phyloP scores from a whole-genome alignment of 108 stramenopile genomes.

The Fragilaria crotonensis region DNA sequence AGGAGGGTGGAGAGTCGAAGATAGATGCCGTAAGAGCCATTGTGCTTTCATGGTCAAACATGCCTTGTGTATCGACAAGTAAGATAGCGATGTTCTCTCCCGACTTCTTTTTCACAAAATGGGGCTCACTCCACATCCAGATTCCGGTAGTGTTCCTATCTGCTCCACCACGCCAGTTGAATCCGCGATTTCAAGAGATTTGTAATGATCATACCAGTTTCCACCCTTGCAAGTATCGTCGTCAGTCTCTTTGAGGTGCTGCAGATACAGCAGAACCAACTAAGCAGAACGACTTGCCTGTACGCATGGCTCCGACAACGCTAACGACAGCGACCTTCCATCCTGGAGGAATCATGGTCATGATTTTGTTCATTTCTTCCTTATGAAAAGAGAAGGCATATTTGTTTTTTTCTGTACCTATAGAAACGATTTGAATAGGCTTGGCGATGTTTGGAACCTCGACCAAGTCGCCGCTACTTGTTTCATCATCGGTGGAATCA shows the following conservation, averaged over 20 bases:
- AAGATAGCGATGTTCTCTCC: slow-evolving; percentile 80
- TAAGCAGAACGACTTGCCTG: slow-evolving; percentile 93
- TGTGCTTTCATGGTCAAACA: slow-evolving; percentile 99
- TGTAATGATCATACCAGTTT: slow-evolving; percentile 60
- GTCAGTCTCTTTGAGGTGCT: slow-evolving; percentile 11
- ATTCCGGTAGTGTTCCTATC: slow-evolving; percentile 97
- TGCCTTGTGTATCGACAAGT: slow-evolving; percentile 98
- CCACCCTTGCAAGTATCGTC: slow-evolving; percentile 16
- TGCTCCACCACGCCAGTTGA: slow-evolving; percentile 92
- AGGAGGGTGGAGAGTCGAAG: slow-evolving; percentile 91
- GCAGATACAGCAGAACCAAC: slow-evolving; percentile 90
- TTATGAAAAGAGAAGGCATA: slow-evolving; percentile 86
- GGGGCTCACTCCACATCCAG: slow-evolving; percentile 98
- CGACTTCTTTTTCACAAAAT: slow-evolving; percentile 46
- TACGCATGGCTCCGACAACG: slow-evolving; percentile 97
- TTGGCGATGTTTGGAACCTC: slow-evolving; percentile 8
- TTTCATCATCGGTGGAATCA: slow-evolving; percentile 1
- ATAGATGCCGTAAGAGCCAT: slow-evolving; percentile 95
- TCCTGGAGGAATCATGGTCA: slow-evolving; percentile 60
- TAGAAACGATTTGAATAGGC: slow-evolving; percentile 78
- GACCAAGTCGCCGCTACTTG: neutral
- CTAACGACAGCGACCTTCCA: slow-evolving; percentile 93
- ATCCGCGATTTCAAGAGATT: slow-evolving; percentile 63
- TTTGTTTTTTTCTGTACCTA: slow-evolving; percentile 67
- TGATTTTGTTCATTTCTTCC: slow-evolving; percentile 63